A percentile compares a stretch with the other conserved stretches of the same genome.
phyloP scores from a whole-genome alignment of 2,329 filamentous ascomycete species.

The Aspergillaceae sp. region DNA sequence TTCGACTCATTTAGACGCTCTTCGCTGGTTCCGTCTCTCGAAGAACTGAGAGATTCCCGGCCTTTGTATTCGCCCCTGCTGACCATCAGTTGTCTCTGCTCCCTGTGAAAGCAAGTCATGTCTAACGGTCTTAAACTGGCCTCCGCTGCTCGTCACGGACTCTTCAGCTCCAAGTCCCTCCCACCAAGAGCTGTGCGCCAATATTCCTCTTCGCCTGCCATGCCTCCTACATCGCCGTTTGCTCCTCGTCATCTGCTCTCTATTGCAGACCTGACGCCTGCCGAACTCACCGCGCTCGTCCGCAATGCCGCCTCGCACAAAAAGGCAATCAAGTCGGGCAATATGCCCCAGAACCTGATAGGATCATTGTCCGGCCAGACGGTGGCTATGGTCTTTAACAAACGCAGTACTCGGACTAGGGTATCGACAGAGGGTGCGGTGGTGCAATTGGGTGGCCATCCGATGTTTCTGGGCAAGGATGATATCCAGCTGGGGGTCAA shows the following conservation, averaged over 20 bases:
- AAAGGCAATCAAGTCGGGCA: constrained; percentile 61
- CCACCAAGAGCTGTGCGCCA: constrained; percentile 17
- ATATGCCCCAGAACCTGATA: constrained; percentile 51
- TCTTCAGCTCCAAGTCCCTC: neutral
- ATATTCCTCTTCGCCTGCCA: constrained; percentile 24
- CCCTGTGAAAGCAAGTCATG: constrained; percentile 10
- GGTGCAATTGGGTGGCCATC: constrained; percentile 76
- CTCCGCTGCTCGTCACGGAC: constrained; percentile 17
- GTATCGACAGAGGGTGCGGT: constrained; percentile 90
- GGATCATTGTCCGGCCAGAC: constrained; percentile 64
- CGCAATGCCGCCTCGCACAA: constrained; percentile 75
- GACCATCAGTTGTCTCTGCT: no score
- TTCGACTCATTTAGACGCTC: neutral
- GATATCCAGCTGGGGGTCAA: constrained; percentile 95
- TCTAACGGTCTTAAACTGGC: constrained; percentile 18
- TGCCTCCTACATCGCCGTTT: constrained; percentile 46
- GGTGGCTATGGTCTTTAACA: constrained; percentile 93
- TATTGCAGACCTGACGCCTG: constrained; percentile 72
- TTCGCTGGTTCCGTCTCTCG: neutral
- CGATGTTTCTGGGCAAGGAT: constrained; percentile 93
- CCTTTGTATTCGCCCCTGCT: no score
- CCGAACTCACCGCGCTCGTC: constrained; percentile 73
- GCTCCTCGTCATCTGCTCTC: constrained; percentile 81
- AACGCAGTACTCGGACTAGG: constrained; percentile 85
- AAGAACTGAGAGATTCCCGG: no score